Evolutionary conservation across 1,284 basidiomycete species (phyloP).

Genomic region (Cystobasidiaceae sp.): DNA sequence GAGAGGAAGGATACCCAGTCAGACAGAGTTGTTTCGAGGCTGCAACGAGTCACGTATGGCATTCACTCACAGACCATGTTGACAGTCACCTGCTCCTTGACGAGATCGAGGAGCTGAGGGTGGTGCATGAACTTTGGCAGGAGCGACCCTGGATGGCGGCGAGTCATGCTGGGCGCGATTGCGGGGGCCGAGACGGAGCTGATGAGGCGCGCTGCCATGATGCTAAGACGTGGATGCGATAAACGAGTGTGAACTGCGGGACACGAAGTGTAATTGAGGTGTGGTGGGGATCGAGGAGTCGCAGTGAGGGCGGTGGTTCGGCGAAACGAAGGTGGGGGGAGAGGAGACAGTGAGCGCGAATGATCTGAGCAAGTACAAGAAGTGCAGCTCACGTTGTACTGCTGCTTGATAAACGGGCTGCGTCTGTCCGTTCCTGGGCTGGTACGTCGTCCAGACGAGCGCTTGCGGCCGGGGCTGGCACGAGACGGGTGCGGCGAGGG

Average conservation of each 20-base stretch:
- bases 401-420: too few relatives aligned
- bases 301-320: not conserved
- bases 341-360: not conserved
- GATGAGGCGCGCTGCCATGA: constrained; percentile 4
- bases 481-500: too few relatives aligned
- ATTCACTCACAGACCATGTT: constrained; percentile 63
- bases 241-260: not conserved
- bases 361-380: too few relatives aligned
- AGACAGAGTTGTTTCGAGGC: not conserved
- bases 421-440: too few relatives aligned
- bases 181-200: constrained; percentile 4
- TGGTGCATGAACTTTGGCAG: constrained; percentile 55
- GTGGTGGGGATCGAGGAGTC: not conserved
- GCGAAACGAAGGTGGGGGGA: not conserved
- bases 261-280: not conserved
- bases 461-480: too few relatives aligned
- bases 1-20: not conserved
- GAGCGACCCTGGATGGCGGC: constrained; percentile 42
- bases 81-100: constrained; percentile 66
- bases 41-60: not conserved
- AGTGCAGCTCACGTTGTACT: too few relatives aligned
- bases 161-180: constrained; percentile 30
- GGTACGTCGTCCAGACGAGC: too few relatives aligned
- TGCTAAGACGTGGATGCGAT: not conserved
- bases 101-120: constrained; percentile 69